Percentiles rank a stretch among this genome's conserved stretches.
phyloP scores from a whole-genome alignment of 257 asterid species.

The Paraleonurus japonicus region DNA sequence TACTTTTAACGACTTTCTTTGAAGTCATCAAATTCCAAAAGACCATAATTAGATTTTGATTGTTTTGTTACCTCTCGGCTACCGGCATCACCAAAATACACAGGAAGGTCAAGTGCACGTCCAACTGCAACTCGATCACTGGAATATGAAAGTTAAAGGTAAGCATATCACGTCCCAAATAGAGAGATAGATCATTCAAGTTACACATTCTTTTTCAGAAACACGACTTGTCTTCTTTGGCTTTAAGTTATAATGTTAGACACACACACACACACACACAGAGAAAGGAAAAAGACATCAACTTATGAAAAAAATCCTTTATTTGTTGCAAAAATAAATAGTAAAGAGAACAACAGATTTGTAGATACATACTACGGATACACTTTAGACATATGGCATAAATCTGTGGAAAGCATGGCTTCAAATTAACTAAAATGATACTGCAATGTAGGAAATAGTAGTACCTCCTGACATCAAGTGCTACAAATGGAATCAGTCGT shows the following conservation, averaged over 20 bases:
- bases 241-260: background rate
- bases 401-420: background rate
- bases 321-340: background rate
- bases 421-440: slow-evolving; percentile 8
- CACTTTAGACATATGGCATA: background rate
- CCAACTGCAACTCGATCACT: slow-evolving; percentile 97
- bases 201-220: slow-evolving; percentile 5
- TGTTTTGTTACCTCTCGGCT: slow-evolving; percentile 79
- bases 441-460: slow-evolving; percentile 1
- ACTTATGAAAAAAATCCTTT: background rate
- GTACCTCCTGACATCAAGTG: slow-evolving; percentile 98
- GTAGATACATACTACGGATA: background rate
- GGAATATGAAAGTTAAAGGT: slow-evolving; percentile 30
- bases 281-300: background rate
- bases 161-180: slow-evolving; percentile 15
- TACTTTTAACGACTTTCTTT: background rate
- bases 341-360: background rate
- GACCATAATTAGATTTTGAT: slow-evolving; percentile 20
- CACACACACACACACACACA: background rate
- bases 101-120: slow-evolving; percentile 99
- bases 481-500: slow-evolving; percentile 97
- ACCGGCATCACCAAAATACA: slow-evolving; percentile 99
- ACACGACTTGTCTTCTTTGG: background rate
- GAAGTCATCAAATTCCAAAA: background rate
- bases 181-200: slow-evolving; percentile 4